Base-by-base conservation (phyloP, 169 alveolate species). In the Prorocentrum cordatum region DNA sequence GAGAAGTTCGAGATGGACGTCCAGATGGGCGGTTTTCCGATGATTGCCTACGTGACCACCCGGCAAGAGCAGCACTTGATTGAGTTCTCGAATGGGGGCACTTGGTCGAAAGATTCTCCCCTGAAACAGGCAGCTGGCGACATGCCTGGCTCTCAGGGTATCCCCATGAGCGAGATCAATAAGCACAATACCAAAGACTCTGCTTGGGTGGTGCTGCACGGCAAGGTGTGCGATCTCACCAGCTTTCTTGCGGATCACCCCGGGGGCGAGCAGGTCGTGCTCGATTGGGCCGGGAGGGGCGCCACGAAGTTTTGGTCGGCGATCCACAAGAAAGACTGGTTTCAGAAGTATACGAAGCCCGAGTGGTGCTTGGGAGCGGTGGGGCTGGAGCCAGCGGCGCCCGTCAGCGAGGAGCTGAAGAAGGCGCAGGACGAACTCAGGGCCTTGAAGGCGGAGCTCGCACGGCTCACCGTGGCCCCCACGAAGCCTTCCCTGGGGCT, bases 181-280 rank as follows among this genome's bases (percentile, higher is more conserved):
- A 61, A 61, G 71, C 71, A 61, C 38, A 31, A 27, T 33, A n/a
- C 36, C 71, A 61, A 31, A 5, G 71, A 61, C 26, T 27, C 39
- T 61, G 71, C 71, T 33, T 61, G 71, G 71, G 38, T 61, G 71
- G 95, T 94, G 0, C 84, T 93, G 36, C 92, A 93, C 42, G 95
- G 94, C 26, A 92, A 92, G 66, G 95, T 93, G 3, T 94, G 93
- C 75, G 96, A 94, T 73, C 92, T 94, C 31, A 93, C 95, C 31
- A 85, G 91, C n/a, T 93, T 91, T 79, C 77, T 94, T 16, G 82
- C 88, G 39, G 59, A 71, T 12, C 96, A 94, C 73, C 96, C 96
- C 27, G 96, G 96, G 42, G 93, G 91, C 38, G 31, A 29, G 2
- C 54, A 36, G 62, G 38, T 71, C 33, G 29, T 71, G 6, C 31